Evolutionary conservation across 1,139 yeast genomes (phyloP).

Genomic region (Suhomyces panamericanus): DNA sequence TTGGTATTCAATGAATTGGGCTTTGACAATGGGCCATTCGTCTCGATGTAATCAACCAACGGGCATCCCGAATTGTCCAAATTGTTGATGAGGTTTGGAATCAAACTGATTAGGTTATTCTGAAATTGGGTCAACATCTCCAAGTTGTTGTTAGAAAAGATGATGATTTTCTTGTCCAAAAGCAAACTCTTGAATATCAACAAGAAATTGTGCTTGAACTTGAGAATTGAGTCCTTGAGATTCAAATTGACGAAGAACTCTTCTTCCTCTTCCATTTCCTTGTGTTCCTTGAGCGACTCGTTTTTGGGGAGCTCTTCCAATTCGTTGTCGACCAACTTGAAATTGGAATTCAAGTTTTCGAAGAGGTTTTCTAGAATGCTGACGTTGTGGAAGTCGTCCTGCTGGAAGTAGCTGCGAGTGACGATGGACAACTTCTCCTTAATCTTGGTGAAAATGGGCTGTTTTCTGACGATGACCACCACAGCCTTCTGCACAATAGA

Average conservation of each 20-base stretch:
- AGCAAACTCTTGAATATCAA: slow-evolving; percentile 73
- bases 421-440: slow-evolving; percentile 88
- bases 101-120: slow-evolving; percentile 66
- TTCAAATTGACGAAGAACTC: slow-evolving; percentile 73
- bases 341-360: slow-evolving; percentile 59
- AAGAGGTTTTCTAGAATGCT: slow-evolving; percentile 68
- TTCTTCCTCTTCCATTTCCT: slow-evolving; percentile 31
- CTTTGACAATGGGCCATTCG: slow-evolving; percentile 49
- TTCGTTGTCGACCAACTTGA: slow-evolving; percentile 28
- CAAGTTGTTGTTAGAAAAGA: slow-evolving; percentile 75
- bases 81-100: slow-evolving; percentile 75
- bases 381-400: slow-evolving; percentile 71
- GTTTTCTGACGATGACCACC: slow-evolving; percentile 74
- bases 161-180: slow-evolving; percentile 66
- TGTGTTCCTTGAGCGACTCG: slow-evolving; percentile 11
- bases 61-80: slow-evolving; percentile 84
- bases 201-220: slow-evolving; percentile 62
- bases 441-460: slow-evolving; percentile 85
- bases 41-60: slow-evolving; percentile 55
- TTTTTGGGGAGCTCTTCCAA: slow-evolving; percentile 12
- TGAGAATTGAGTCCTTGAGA: slow-evolving; percentile 61
- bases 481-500: slow-evolving; percentile 91
- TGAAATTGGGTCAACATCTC: slow-evolving; percentile 79
- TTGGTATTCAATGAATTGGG: slow-evolving; percentile 77
- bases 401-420: slow-evolving; percentile 82